A percentile compares a stretch with the other conserved stretches of the same genome.
phyloP scores from a whole-genome alignment of 208 protist genomes.

The Zelonia costaricensis region DNA sequence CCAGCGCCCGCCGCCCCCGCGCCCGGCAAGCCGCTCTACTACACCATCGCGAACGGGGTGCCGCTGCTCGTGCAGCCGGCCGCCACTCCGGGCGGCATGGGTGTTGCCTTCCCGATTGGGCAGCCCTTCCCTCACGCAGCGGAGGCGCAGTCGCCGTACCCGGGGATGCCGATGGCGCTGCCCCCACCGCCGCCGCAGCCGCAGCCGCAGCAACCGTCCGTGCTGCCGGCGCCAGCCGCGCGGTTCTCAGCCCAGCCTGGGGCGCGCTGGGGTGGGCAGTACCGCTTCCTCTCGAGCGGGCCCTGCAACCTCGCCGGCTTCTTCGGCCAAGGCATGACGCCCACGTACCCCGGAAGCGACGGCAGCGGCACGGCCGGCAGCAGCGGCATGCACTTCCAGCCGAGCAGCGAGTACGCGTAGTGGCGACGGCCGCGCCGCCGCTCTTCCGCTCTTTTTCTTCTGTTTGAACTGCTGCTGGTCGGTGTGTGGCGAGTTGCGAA shows the following conservation, averaged over 20 bases:
- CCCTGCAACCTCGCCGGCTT: not conserved
- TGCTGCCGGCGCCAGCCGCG: not conserved
- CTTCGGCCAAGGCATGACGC: not conserved
- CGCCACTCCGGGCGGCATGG: conserved; percentile 10
- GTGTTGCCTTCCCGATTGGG: conserved; percentile 10
- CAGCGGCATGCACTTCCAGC: conserved; percentile 1
- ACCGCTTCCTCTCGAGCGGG: not conserved
- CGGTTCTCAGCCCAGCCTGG: not conserved
- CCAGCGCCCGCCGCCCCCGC: not conserved
- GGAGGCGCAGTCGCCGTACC: not conserved
- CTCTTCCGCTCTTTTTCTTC: not conserved
- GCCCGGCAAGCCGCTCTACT: conserved; percentile 22
- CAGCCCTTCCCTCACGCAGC: conserved; percentile 7
- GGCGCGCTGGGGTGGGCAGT: not conserved
- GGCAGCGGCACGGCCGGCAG: conserved; percentile 1
- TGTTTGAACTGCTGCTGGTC: no score
- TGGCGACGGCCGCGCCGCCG: no score
- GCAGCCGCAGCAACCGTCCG: not conserved
- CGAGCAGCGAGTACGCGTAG: not conserved
- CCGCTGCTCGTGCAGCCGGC: conserved; percentile 26
- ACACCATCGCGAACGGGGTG: conserved; percentile 23
- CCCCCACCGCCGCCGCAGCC: conserved; percentile 1
- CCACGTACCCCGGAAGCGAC: not conserved
- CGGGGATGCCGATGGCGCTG: not conserved
- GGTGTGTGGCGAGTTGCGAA: no score